Evolutionary conservation across 352 stramenopile genomes (phyloP).

Genomic region (Phytophthora boehmeriae): DNA sequence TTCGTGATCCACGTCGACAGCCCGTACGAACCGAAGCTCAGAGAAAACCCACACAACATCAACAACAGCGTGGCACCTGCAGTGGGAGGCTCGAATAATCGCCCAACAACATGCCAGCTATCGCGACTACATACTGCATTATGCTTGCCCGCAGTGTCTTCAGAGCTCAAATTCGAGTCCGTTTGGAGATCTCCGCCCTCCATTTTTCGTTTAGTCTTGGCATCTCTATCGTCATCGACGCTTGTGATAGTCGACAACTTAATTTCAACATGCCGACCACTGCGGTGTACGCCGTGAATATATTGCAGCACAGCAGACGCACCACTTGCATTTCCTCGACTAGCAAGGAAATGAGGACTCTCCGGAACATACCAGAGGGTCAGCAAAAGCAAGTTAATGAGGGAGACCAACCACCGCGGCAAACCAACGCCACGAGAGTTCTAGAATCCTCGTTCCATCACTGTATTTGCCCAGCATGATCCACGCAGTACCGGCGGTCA

Average conservation of each 20-base stretch:
- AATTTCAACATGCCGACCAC: constrained; percentile 59
- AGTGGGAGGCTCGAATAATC: constrained; percentile 58
- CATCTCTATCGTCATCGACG: constrained; percentile 15
- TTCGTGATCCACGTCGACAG: constrained; percentile 95
- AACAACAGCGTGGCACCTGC: constrained; percentile 57
- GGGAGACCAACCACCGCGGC: constrained; percentile 75
- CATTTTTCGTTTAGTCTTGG: constrained; percentile 23
- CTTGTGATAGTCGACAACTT: constrained; percentile 60
- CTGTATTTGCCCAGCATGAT: constrained; percentile 80
- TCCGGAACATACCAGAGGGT: constrained; percentile 79
- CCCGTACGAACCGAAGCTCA: constrained; percentile 92
- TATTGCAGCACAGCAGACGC: constrained; percentile 65
- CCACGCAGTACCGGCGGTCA: constrained; percentile 84
- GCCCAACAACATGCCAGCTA: constrained; percentile 43
- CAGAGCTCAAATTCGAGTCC: background rate
- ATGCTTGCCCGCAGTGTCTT: constrained; percentile 5
- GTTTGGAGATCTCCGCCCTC: background rate
- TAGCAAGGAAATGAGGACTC: constrained; percentile 80
- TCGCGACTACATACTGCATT: constrained; percentile 65
- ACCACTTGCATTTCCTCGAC: constrained; percentile 57
- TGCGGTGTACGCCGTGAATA: constrained; percentile 63
- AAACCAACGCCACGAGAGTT: constrained; percentile 87
- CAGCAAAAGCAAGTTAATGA: constrained; percentile 74
- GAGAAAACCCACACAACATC: constrained; percentile 70
- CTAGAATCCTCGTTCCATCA: constrained; percentile 61